A percentile compares a stretch with the other conserved stretches of the same genome.
Conservation (phyloP, 1,139 yeast genomes). For the Diutina ranongensis region DNA sequence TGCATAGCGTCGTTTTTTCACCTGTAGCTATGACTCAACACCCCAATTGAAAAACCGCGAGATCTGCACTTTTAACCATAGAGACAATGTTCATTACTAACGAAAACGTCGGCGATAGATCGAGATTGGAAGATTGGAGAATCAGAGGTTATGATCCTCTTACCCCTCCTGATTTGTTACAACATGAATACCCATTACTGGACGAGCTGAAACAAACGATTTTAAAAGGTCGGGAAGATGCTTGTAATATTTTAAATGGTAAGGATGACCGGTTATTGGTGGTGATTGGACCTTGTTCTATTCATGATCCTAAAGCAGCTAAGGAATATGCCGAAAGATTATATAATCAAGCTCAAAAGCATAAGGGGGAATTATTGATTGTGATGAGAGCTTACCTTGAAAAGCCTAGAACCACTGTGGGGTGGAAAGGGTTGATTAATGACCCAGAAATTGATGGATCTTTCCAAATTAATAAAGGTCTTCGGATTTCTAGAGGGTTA, state of each 20-base stretch:
- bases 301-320: conserved; percentile 91
- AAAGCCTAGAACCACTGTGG: conserved; percentile 97
- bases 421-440: conserved; percentile 96
- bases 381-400: conserved; percentile 97
- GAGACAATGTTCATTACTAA: conserved; percentile 66
- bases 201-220: conserved; percentile 50
- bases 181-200: conserved; percentile 73
- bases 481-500: conserved; percentile 77
- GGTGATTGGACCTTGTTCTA: conserved; percentile 93
- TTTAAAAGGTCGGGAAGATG: conserved; percentile 63
- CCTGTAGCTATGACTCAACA: background rate
- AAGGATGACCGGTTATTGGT: conserved; percentile 70
- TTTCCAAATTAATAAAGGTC: conserved; percentile 90
- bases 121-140: conserved; percentile 86
- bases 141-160: conserved; percentile 90
- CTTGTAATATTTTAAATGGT: conserved; percentile 61
- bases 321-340: conserved; percentile 72
- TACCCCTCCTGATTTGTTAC: conserved; percentile 88
- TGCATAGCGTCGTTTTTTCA: background rate
- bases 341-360: conserved; percentile 44
- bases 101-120: conserved; percentile 72
- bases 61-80: conserved; percentile 5
- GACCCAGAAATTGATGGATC: conserved; percentile 95
- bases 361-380: conserved; percentile 66
- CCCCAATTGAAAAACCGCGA: background rate